Percentiles rank a stretch among this genome's conserved stretches.
Conservation (phyloP, 345 rosid genomes). For the Pelargonium nanum region DNA sequence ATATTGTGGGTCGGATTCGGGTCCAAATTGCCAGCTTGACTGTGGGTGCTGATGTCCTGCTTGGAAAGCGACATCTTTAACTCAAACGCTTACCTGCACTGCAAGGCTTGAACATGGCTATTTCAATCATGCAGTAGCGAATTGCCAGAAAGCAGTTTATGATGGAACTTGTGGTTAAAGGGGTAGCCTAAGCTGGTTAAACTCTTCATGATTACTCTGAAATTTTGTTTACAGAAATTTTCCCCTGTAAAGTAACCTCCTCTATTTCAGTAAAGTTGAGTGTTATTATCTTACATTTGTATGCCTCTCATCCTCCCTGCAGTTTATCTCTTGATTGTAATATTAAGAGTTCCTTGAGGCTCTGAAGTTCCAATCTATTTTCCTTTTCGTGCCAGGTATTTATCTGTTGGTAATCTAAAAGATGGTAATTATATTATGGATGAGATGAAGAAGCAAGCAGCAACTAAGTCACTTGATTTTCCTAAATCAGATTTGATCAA, state of each 20-base stretch:
- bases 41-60: neutral
- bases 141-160: neutral
- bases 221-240: no score
- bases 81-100: neutral
- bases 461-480: conserved; percentile 39
- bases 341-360: neutral
- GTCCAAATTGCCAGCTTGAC: no score
- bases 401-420: conserved; percentile 70
- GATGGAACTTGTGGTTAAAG: neutral
- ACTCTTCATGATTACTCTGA: no score
- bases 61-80: neutral
- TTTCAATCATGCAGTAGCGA: neutral
- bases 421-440: conserved; percentile 74
- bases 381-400: conserved; percentile 41
- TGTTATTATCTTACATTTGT: no score
- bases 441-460: conserved; percentile 63
- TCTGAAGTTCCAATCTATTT: conserved; percentile 3
- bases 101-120: neutral
- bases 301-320: neutral
- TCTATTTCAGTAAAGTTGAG: no score
- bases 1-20: no score
- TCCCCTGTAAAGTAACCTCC: no score
- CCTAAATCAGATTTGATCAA: conserved; percentile 58
- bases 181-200: no score
- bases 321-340: neutral